Conservation (phyloP, 768 basidiomycete species). For the Solioccasus polychromus region DNA sequence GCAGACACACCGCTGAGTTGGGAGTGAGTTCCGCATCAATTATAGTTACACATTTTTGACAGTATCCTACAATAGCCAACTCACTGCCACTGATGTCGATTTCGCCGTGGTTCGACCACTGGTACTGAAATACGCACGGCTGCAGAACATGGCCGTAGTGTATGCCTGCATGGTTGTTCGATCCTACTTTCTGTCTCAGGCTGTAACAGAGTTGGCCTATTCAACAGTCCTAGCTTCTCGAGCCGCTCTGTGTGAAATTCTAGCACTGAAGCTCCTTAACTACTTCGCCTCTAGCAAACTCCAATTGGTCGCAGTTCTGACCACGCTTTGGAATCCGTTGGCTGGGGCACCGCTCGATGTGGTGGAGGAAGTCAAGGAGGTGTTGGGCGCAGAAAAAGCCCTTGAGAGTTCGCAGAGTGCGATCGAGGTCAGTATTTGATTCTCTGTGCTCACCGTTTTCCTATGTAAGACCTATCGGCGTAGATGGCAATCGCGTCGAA, state of each 20-base stretch:
- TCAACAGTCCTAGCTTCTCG: constrained; percentile 67
- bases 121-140: constrained; percentile 73
- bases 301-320: constrained; percentile 74
- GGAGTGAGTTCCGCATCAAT: constrained; percentile 59
- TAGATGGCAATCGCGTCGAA: constrained; percentile 88
- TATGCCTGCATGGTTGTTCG: constrained; percentile 77
- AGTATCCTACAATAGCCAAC: constrained; percentile 35
- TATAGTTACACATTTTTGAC: background rate
- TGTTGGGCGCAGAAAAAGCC: constrained; percentile 50
- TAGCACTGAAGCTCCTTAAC: constrained; percentile 83
- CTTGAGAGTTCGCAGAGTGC: constrained; percentile 75
- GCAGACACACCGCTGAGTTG: constrained; percentile 72
- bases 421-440: constrained; percentile 63
- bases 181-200: constrained; percentile 71
- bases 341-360: constrained; percentile 69
- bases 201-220: constrained; percentile 72
- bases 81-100: constrained; percentile 81
- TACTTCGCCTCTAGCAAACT: constrained; percentile 72
- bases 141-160: constrained; percentile 71
- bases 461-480: background rate
- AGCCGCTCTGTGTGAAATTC: constrained; percentile 81
- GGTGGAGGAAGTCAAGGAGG: constrained; percentile 61
- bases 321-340: constrained; percentile 81
- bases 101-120: constrained; percentile 76
- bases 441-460: background rate